A percentile compares a stretch with the other conserved stretches of the same genome.
Conservation (phyloP, 768 basidiomycete genomes). For the Phlebiopsis flavidoalba region DNA sequence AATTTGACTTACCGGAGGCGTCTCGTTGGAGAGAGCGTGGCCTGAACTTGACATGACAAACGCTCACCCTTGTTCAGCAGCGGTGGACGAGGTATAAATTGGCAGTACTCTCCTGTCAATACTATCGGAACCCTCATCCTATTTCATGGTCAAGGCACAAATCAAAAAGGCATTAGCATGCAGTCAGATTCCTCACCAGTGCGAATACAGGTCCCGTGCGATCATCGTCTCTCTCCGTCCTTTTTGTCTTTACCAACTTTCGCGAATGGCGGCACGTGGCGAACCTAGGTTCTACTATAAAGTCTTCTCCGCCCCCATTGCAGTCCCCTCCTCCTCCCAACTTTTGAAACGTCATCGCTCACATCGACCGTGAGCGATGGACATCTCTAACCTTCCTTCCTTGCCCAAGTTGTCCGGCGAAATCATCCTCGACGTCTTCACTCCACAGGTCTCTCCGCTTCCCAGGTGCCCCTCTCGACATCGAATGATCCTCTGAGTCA, state of each 20-base stretch:
- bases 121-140: constrained; percentile 2
- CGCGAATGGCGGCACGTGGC: constrained; percentile 19
- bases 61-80: background rate
- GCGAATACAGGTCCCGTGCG: constrained; percentile 13
- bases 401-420: constrained; percentile 50
- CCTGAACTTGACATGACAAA: constrained; percentile 9
- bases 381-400: constrained; percentile 33
- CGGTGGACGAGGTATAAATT: constrained; percentile 7
- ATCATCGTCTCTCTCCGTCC: background rate
- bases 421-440: constrained; percentile 61
- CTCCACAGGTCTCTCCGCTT: constrained; percentile 60
- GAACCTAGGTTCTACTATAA: constrained; percentile 14
- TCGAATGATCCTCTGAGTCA: constrained; percentile 34
- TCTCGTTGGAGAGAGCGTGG: background rate
- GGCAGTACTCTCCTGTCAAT: constrained; percentile 8
- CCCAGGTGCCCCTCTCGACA: constrained; percentile 13
- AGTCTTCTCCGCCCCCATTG: constrained; percentile 13
- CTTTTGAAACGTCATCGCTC: constrained; percentile 37
- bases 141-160: constrained; percentile 20
- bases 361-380: constrained; percentile 15
- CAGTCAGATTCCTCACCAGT: constrained; percentile 19
- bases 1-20: background rate
- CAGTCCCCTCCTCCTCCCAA: constrained; percentile 15
- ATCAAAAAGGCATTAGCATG: constrained; percentile 21
- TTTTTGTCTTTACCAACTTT: constrained; percentile 5